phyloP scores from a whole-genome alignment of 331 rosid genomes.

The Malus hybrid region DNA sequence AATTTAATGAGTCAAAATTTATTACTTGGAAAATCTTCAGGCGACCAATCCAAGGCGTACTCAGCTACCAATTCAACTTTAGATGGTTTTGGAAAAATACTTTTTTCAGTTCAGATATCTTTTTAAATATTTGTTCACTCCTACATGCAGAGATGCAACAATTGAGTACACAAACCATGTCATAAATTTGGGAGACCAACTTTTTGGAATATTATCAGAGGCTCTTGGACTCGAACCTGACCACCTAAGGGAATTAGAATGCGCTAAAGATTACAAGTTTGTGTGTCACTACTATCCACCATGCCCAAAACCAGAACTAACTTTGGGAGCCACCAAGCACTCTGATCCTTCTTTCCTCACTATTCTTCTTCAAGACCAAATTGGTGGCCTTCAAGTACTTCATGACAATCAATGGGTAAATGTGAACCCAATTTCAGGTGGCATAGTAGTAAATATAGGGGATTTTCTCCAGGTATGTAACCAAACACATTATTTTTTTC shows the following conservation, averaged over 20 bases:
- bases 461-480: background rate
- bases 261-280: slow-evolving; percentile 4
- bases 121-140: background rate
- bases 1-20: too few relatives aligned
- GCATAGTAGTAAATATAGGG: slow-evolving; percentile 23
- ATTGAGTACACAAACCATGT: slow-evolving; percentile 26
- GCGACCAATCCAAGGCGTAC: too few relatives aligned
- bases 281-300: slow-evolving; percentile 25
- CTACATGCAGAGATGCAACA: slow-evolving; percentile 15
- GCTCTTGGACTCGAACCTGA: slow-evolving; percentile 24
- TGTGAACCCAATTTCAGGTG: slow-evolving; percentile 21
- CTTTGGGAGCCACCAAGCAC: slow-evolving; percentile 15
- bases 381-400: slow-evolving; percentile 30
- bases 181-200: slow-evolving; percentile 11
- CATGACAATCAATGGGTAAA: slow-evolving; percentile 27
- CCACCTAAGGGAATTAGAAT: slow-evolving; percentile 23
- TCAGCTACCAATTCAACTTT: background rate
- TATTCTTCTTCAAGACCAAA: slow-evolving; percentile 5
- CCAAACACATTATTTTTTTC: background rate
- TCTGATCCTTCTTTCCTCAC: slow-evolving; percentile 6
- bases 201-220: slow-evolving; percentile 34
- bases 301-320: slow-evolving; percentile 5
- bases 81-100: background rate
- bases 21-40: too few relatives aligned
- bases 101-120: too few relatives aligned